Conservation (phyloP, 192 early-diverging fungal species). For the Oehlia diaphana region DNA sequence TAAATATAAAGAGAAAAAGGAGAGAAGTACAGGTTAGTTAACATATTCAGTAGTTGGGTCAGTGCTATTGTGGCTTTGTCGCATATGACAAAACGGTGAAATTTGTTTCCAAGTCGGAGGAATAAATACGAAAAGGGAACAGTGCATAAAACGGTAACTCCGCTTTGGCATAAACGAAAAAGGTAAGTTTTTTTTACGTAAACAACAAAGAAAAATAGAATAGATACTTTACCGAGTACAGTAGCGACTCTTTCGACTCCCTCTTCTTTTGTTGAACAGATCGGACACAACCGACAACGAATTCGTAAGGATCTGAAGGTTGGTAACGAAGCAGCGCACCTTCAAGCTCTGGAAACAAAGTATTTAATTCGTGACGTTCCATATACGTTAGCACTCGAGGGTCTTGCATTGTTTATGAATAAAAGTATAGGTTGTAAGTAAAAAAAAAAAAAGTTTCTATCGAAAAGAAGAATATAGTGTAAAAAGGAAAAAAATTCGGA, state of each 20-base stretch:
- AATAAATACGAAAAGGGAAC: slow-evolving; percentile 17
- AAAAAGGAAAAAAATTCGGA: not conserved
- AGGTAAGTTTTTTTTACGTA: slow-evolving; percentile 18
- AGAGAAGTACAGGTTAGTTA: not conserved
- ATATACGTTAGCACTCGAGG: slow-evolving; percentile 5
- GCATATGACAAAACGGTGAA: slow-evolving; percentile 5
- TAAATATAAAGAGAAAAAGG: not conserved
- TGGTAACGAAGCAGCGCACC: slow-evolving; percentile 26
- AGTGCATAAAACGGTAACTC: slow-evolving; percentile 5
- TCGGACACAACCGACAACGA: slow-evolving; percentile 16
- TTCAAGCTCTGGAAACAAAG: slow-evolving; percentile 20
- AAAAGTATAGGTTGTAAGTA: not conserved
- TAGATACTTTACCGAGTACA: slow-evolving; percentile 25
- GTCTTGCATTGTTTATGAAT: slow-evolving; percentile 26
- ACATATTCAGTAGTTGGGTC: not conserved
- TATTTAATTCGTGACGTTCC: slow-evolving; percentile 20
- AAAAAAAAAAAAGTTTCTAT: slow-evolving; percentile 1
- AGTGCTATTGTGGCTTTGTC: not conserved
- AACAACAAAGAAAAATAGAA: not conserved
- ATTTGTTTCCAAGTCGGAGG: not conserved
- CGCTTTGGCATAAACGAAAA: slow-evolving; percentile 1
- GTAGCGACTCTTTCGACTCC: slow-evolving; percentile 13
- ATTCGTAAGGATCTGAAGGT: slow-evolving; percentile 19
- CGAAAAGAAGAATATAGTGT: not conserved
- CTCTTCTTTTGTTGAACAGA: slow-evolving; percentile 26